Percentiles rank a stretch among this genome's conserved stretches.
These are phyloP conservation scores for Globisporangium orthogonon DNA, from an alignment of 352 stramenopile genomes.

Conservation along the genomic window DNA sequence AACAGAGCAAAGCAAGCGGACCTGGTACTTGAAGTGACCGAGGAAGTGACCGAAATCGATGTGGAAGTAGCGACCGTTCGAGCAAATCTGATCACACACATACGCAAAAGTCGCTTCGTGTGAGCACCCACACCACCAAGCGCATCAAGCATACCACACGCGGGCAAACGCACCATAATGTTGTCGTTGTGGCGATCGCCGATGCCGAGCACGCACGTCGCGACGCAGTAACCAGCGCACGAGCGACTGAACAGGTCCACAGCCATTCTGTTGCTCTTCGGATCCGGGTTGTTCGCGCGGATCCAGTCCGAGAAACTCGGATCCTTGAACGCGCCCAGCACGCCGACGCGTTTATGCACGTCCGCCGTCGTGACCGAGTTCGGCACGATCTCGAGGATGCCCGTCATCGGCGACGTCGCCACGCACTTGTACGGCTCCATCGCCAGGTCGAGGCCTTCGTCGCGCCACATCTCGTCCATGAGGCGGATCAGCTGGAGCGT, in stretches of 20 bases:
- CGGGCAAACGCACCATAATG: conserved; percentile 83
- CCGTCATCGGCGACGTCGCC: conserved; percentile 86
- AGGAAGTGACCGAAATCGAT: conserved; percentile 88
- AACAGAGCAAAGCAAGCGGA: background rate
- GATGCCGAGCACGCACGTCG: conserved; percentile 92
- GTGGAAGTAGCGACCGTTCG: conserved; percentile 81
- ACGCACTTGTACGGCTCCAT: conserved; percentile 92
- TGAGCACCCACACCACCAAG: background rate
- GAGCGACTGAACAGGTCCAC: conserved; percentile 87
- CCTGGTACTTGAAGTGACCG: conserved; percentile 84
- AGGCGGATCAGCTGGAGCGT: conserved; percentile 90
- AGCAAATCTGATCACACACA: conserved; percentile 38
- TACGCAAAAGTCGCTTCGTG: background rate
- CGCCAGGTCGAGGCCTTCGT: conserved; percentile 86
- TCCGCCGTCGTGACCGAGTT: conserved; percentile 93
- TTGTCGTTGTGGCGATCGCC: conserved; percentile 95
- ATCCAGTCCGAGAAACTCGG: conserved; percentile 85
- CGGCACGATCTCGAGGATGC: conserved; percentile 89
- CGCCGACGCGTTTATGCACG: conserved; percentile 80
- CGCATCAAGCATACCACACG: conserved; percentile 4
- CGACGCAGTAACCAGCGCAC: conserved; percentile 91
- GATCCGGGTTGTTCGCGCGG: conserved; percentile 68
- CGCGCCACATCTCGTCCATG: conserved; percentile 92
- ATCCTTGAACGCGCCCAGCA: conserved; percentile 81
- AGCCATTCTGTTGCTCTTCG: conserved; percentile 47